A percentile compares a stretch with the other conserved stretches of the same genome.
phyloP scores from a whole-genome alignment of 371 early-diverging fungal genomes.

The Apophysomyces variabilis region DNA sequence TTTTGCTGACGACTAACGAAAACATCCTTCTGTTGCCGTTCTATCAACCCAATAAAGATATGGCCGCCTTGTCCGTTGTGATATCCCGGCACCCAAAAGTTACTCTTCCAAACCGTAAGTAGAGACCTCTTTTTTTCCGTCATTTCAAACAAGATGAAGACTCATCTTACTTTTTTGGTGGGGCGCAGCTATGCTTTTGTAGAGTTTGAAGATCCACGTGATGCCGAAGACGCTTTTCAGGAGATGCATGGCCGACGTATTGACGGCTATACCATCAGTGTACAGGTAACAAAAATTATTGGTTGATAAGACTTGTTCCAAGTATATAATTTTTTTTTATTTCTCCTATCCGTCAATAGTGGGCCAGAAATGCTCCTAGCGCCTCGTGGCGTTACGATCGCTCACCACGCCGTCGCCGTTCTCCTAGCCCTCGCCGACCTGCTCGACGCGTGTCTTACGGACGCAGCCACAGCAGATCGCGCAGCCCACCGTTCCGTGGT shows the following conservation, averaged over 20 bases:
- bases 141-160: background rate
- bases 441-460: slow-evolving; percentile 9
- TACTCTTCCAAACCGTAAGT: slow-evolving; percentile 69
- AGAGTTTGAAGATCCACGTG: slow-evolving; percentile 87
- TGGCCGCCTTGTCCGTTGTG: slow-evolving; percentile 82
- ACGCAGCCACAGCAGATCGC: slow-evolving; percentile 22
- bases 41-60: slow-evolving; percentile 53
- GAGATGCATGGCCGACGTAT: slow-evolving; percentile 87
- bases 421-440: slow-evolving; percentile 27
- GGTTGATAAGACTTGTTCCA: too few species aligned
- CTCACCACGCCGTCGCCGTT: slow-evolving; percentile 78
- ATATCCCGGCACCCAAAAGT: slow-evolving; percentile 81
- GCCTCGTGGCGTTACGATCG: slow-evolving; percentile 73
- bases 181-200: slow-evolving; percentile 83
- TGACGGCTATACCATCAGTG: slow-evolving; percentile 77
- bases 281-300: slow-evolving; percentile 61
- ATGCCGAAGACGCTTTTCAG: slow-evolving; percentile 87
- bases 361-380: slow-evolving; percentile 34
- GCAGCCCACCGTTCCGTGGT: slow-evolving; percentile 15
- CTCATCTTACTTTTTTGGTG: slow-evolving; percentile 7
- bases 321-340: background rate
- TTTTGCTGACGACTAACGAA: slow-evolving; percentile 18
- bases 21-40: slow-evolving; percentile 11
- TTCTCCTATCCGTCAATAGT: slow-evolving; percentile 16
- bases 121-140: background rate